phyloP scores from a whole-genome alignment of 306 rosid genomes.

The Cucumis cinereus region DNA sequence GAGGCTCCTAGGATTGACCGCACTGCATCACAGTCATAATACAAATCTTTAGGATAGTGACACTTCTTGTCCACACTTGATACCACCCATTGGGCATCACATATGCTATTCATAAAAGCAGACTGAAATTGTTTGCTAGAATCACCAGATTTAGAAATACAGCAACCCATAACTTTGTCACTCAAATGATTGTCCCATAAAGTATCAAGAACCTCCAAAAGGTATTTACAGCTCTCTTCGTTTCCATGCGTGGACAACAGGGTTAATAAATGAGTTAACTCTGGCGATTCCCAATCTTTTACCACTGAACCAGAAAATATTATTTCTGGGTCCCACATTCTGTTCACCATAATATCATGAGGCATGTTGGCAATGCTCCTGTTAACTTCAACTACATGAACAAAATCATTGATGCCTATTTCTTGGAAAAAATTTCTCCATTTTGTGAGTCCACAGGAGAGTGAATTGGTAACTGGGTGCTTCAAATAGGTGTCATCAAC shows the following conservation, averaged over 20 bases:
- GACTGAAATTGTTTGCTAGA: slow-evolving; percentile 48
- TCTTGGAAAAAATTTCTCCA: slow-evolving; percentile 83
- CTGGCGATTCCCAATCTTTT: slow-evolving; percentile 84
- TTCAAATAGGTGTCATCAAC: slow-evolving; percentile 55
- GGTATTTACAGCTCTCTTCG: slow-evolving; percentile 45
- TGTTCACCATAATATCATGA: slow-evolving; percentile 25
- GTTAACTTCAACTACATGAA: slow-evolving; percentile 47
- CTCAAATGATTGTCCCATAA: slow-evolving; percentile 76
- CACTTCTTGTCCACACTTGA: slow-evolving; percentile 51
- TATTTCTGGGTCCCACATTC: slow-evolving; percentile 41
- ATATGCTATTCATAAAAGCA: slow-evolving; percentile 45
- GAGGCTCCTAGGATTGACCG: slow-evolving; percentile 51
- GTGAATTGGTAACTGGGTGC: slow-evolving; percentile 49
- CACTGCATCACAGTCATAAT: slow-evolving; percentile 62
- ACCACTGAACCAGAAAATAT: slow-evolving; percentile 45
- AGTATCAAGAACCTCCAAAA: slow-evolving; percentile 63
- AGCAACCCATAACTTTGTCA: slow-evolving; percentile 49
- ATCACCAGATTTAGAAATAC: slow-evolving; percentile 28
- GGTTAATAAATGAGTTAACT: slow-evolving; percentile 46
- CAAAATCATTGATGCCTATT: slow-evolving; percentile 72
- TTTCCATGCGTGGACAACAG: slow-evolving; percentile 40
- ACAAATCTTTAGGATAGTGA: slow-evolving; percentile 73
- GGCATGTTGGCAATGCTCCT: slow-evolving; percentile 39
- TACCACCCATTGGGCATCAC: slow-evolving; percentile 59
- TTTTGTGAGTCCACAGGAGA: slow-evolving; percentile 35